phyloP scores from a whole-genome alignment of 2,329 filamentous ascomycete genomes.

The Arthroderma sp. region DNA sequence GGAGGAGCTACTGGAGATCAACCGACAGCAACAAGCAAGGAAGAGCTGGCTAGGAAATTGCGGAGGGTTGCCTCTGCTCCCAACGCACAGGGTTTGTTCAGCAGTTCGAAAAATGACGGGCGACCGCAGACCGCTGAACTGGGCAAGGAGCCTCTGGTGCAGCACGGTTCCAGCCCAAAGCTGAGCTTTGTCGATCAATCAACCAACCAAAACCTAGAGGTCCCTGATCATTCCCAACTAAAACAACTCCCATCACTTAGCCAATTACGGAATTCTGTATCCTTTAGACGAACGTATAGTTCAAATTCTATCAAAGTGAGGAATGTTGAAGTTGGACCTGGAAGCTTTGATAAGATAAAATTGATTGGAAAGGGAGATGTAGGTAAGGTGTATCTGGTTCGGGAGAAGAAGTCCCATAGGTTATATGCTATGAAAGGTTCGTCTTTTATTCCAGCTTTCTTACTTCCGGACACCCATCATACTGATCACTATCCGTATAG shows the following conservation, averaged over 20 bases:
- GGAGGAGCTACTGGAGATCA: constrained; percentile 53
- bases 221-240: constrained; percentile 34
- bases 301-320: constrained; percentile 98
- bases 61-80: constrained; percentile 90
- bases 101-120: constrained; percentile 44
- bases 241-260: constrained; percentile 55
- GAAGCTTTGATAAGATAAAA: constrained; percentile 99
- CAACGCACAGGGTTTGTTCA: constrained; percentile 88
- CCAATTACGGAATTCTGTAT: constrained; percentile 51
- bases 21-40: constrained; percentile 68
- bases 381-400: constrained; percentile 92
- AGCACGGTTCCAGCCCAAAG: constrained; percentile 41
- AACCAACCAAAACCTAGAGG: constrained; percentile 12
- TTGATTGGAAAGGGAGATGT: constrained; percentile 98
- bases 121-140: constrained; percentile 76
- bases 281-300: constrained; percentile 91
- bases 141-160: constrained; percentile 63
- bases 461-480: not conserved
- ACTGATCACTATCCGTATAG: constrained; percentile 37
- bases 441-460: not conserved
- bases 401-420: constrained; percentile 92
- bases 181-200: constrained; percentile 41
- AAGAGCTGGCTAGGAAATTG: constrained; percentile 85
- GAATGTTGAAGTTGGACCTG: constrained; percentile 87
- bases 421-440: constrained; percentile 97